These are phyloP conservation scores for Phytophthora hibernalis DNA, from an alignment of 352 stramenopile genomes.

Conservation along the genomic window DNA sequence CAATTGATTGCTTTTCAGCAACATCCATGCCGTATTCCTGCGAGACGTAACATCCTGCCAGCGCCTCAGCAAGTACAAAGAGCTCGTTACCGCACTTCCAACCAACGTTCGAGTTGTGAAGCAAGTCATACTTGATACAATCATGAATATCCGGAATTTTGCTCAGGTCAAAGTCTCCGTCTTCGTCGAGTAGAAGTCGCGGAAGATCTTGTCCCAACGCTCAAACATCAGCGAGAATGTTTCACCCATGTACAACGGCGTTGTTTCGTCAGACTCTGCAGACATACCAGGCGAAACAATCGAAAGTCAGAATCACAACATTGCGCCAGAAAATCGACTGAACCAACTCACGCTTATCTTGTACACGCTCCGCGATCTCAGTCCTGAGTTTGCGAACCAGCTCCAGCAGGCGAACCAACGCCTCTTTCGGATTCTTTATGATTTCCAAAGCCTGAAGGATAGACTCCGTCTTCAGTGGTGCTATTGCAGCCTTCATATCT, in stretches of 20 bases:
- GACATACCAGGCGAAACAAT: not conserved
- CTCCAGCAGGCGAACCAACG: slow-evolving; percentile 72
- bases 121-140: slow-evolving; percentile 97
- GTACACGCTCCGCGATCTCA: slow-evolving; percentile 78
- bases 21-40: slow-evolving; percentile 96
- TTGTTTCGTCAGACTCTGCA: slow-evolving; percentile 83
- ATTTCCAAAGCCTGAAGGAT: slow-evolving; percentile 79
- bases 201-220: slow-evolving; percentile 94
- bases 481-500: slow-evolving; percentile 70
- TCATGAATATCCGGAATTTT: slow-evolving; percentile 98
- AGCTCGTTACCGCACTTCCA: slow-evolving; percentile 92
- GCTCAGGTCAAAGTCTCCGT: slow-evolving; percentile 92
- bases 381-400: slow-evolving; percentile 77
- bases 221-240: slow-evolving; percentile 95
- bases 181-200: slow-evolving; percentile 95
- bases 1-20: slow-evolving; percentile 95
- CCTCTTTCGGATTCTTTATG: slow-evolving; percentile 87
- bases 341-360: slow-evolving; percentile 64
- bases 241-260: slow-evolving; percentile 95
- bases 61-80: slow-evolving; percentile 94
- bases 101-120: slow-evolving; percentile 96
- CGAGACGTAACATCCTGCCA: slow-evolving; percentile 97
- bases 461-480: slow-evolving; percentile 77
- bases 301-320: slow-evolving; percentile 12
- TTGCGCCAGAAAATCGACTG: not conserved